Evolutionary conservation across 2,329 filamentous ascomycete species (phyloP).

Genomic region (Sphaerulina musiva): DNA sequence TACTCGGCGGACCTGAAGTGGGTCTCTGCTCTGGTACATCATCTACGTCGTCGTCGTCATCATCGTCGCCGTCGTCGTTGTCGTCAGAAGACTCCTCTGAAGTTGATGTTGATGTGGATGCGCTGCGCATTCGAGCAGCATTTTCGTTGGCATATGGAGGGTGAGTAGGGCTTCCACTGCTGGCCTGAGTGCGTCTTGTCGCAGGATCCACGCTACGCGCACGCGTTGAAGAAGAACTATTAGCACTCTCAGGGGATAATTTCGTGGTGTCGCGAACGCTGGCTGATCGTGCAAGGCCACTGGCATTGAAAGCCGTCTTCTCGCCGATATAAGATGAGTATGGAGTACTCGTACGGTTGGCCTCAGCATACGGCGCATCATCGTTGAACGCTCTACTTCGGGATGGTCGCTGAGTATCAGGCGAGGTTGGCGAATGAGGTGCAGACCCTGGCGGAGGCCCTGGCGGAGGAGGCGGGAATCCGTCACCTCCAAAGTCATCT

Average conservation of each 20-base stretch:
- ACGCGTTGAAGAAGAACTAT: conserved; percentile 25
- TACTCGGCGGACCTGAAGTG: not conserved
- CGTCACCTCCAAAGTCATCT: conserved; percentile 25
- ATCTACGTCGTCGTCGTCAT: conserved; percentile 4
- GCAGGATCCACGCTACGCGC: conserved; percentile 15
- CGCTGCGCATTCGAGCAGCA: conserved; percentile 10
- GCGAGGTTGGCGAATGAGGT: conserved; percentile 27
- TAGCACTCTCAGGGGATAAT: conserved; percentile 22
- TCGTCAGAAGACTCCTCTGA: conserved; percentile 3
- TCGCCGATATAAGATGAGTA: conserved; percentile 52
- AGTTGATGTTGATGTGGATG: conserved; percentile 1
- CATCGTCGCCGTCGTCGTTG: conserved; percentile 1
- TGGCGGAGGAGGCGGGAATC: conserved; percentile 32
- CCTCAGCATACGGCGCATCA: conserved; percentile 42
- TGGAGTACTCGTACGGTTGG: conserved; percentile 46
- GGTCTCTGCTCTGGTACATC: conserved; percentile 10
- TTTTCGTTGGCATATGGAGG: conserved; percentile 2
- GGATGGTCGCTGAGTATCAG: conserved; percentile 33
- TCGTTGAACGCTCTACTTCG: conserved; percentile 25
- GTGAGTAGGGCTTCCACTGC: conserved; percentile 1
- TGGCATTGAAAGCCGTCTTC: conserved; percentile 49
- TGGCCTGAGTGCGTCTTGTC: conserved; percentile 12
- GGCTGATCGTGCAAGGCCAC: conserved; percentile 47
- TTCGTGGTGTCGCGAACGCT: conserved; percentile 45
- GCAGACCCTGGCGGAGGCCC: conserved; percentile 35